Conservation (phyloP, 768 basidiomycete species). For the Trametes coccinea region DNA sequence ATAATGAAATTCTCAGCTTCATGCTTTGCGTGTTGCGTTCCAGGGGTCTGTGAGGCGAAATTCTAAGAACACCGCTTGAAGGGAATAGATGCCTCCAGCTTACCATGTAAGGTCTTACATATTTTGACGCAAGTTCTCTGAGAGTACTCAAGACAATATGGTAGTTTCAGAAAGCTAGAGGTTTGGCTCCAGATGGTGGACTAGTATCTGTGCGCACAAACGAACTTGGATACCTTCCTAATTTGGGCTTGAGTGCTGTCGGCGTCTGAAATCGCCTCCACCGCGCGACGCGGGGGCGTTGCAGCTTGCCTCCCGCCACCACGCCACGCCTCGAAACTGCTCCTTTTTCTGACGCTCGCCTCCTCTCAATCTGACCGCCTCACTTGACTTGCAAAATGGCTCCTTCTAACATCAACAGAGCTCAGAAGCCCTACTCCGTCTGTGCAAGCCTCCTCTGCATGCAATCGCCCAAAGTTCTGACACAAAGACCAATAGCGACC, state of each 20-base stretch:
- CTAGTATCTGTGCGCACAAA: neutral
- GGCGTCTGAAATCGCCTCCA: slow-evolving; percentile 5
- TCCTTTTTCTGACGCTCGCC: neutral
- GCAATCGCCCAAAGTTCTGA: neutral
- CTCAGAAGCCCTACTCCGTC: slow-evolving; percentile 32
- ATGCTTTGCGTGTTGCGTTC: no score
- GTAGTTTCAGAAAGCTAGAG: no score
- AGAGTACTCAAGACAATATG: no score
- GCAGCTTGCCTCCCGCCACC: slow-evolving; percentile 8
- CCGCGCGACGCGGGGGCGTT: neutral
- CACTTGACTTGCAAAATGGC: slow-evolving; percentile 4
- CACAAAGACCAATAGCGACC: slow-evolving; percentile 50
- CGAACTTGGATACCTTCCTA: slow-evolving; percentile 16
- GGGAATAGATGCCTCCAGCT: no score
- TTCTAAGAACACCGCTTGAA: no score
- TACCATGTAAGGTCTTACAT: no score
- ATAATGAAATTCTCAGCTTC: no score
- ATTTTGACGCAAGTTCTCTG: no score
- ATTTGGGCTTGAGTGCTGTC: neutral
- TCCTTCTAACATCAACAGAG: slow-evolving; percentile 13
- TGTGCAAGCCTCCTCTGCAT: neutral
- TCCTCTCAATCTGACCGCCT: neutral
- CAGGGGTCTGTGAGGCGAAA: no score
- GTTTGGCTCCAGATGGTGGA: no score
- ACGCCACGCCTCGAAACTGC: neutral